Percentiles rank a stretch among this genome's conserved stretches.
Conservation (phyloP, 2,329 filamentous ascomycete species). For the Colletotrichum spinosum region DNA sequence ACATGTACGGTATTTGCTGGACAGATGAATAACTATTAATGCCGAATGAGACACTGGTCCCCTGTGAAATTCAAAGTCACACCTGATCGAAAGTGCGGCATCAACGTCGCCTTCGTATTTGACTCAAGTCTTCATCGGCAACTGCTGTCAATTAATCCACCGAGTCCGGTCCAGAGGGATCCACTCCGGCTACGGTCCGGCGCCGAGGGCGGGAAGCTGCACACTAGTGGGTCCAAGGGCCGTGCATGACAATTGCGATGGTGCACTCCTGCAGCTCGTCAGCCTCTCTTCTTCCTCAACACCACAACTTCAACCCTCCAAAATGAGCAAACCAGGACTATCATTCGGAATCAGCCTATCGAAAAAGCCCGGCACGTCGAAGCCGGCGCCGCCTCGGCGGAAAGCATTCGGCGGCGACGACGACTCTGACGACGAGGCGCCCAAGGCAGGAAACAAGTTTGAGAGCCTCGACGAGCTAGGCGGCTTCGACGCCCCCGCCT, state of each 20-base stretch:
- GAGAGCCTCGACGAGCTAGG: slow-evolving; percentile 73
- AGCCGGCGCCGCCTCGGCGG: slow-evolving; percentile 62
- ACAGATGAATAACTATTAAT: slow-evolving; percentile 16
- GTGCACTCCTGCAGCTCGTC: background rate
- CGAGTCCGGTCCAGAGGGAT: background rate
- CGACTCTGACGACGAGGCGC: slow-evolving; percentile 65
- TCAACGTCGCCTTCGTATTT: too few relatives aligned
- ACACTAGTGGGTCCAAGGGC: slow-evolving; percentile 13
- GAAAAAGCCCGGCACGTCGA: slow-evolving; percentile 66
- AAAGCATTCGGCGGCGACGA: slow-evolving; percentile 70
- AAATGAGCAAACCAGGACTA: slow-evolving; percentile 61
- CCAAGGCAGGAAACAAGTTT: slow-evolving; percentile 51
- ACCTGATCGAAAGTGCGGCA: too few relatives aligned
- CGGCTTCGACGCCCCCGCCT: slow-evolving; percentile 52
- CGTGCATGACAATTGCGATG: slow-evolving; percentile 9
- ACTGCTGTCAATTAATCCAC: too few relatives aligned
- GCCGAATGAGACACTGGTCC: too few relatives aligned
- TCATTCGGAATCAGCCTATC: slow-evolving; percentile 69
- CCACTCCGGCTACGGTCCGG: slow-evolving; percentile 19
- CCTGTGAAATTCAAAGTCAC: too few relatives aligned
- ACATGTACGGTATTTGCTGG: slow-evolving; percentile 5
- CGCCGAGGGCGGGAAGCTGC: slow-evolving; percentile 4
- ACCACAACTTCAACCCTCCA: slow-evolving; percentile 20
- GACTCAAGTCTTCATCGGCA: too few relatives aligned
- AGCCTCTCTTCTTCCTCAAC: slow-evolving; percentile 1